Evolutionary conservation across 495 filamentous ascomycete genomes (phyloP).

Genomic region (Filosporella fistucella): DNA sequence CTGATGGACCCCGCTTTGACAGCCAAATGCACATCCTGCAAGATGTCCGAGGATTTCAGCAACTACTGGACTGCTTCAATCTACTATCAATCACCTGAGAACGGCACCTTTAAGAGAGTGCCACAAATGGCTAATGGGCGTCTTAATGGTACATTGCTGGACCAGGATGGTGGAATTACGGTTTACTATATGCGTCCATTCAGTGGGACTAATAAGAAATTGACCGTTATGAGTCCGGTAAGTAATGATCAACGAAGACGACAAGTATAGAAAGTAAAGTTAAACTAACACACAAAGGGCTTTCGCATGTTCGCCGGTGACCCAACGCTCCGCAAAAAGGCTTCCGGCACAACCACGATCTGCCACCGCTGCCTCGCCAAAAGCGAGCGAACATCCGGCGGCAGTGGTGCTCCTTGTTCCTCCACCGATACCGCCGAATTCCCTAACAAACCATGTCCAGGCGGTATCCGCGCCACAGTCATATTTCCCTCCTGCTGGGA

Average conservation of each 20-base stretch:
- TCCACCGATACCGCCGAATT: slow-evolving; percentile 25
- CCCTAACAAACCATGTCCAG: slow-evolving; percentile 48
- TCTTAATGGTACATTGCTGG: slow-evolving; percentile 43
- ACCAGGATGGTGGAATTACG: slow-evolving; percentile 45
- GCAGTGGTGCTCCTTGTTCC: slow-evolving; percentile 32
- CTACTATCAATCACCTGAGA: slow-evolving; percentile 55
- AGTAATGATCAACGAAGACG: slow-evolving; percentile 3
- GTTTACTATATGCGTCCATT: slow-evolving; percentile 59
- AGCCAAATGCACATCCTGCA: slow-evolving; percentile 59
- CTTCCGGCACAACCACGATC: slow-evolving; percentile 35
- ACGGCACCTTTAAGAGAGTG: slow-evolving; percentile 64
- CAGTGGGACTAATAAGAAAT: slow-evolving; percentile 32
- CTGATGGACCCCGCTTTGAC: slow-evolving; percentile 32
- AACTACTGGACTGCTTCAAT: slow-evolving; percentile 45
- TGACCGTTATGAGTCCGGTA: slow-evolving; percentile 24
- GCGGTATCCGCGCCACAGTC: slow-evolving; percentile 69
- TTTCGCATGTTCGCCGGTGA: slow-evolving; percentile 74
- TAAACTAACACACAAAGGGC: slow-evolving; percentile 26
- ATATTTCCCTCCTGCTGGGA: slow-evolving; percentile 89
- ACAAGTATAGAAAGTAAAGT: too few species aligned
- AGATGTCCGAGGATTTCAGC: slow-evolving; percentile 47
- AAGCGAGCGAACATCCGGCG: slow-evolving; percentile 21
- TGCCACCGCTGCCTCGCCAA: slow-evolving; percentile 41
- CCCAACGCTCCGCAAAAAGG: slow-evolving; percentile 39
- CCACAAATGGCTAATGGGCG: slow-evolving; percentile 37